Percentiles rank a stretch among this genome's conserved stretches.
Evolutionary conservation across 371 early-diverging fungal genomes (phyloP).

Genomic region (Mucor sp.): DNA sequence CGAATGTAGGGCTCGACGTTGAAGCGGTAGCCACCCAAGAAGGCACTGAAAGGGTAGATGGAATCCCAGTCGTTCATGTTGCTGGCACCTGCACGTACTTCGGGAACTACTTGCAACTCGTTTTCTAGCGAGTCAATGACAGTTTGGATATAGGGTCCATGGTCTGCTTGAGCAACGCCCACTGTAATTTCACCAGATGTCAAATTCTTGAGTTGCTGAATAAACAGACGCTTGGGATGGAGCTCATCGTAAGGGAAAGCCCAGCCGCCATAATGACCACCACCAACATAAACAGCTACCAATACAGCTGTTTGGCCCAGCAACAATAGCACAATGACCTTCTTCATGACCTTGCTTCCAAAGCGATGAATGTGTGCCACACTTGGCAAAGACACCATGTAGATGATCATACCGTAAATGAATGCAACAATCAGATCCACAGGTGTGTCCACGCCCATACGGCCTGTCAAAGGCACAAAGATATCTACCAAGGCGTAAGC

Average conservation of each 20-base stretch:
- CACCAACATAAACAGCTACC: slow-evolving; percentile 39
- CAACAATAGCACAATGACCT: slow-evolving; percentile 36
- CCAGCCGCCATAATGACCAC: slow-evolving; percentile 38
- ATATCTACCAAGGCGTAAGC: slow-evolving; percentile 59
- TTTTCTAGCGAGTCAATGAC: slow-evolving; percentile 49
- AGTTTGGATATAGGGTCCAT: slow-evolving; percentile 55
- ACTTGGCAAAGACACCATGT: slow-evolving; percentile 50
- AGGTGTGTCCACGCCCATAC: slow-evolving; percentile 72
- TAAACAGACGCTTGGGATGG: slow-evolving; percentile 68
- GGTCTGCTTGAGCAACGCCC: slow-evolving; percentile 67
- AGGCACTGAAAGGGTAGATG: slow-evolving; percentile 71
- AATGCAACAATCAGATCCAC: slow-evolving; percentile 69
- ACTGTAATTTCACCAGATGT: slow-evolving; percentile 63
- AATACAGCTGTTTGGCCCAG: slow-evolving; percentile 41
- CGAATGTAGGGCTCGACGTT: slow-evolving; percentile 57
- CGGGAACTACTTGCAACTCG: slow-evolving; percentile 37
- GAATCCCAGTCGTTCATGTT: slow-evolving; percentile 65
- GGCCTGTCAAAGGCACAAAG: slow-evolving; percentile 77
- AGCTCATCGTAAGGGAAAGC: slow-evolving; percentile 63
- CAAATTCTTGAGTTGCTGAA: slow-evolving; percentile 66
- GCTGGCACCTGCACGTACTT: slow-evolving; percentile 28
- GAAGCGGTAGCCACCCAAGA: slow-evolving; percentile 65
- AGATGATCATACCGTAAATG: slow-evolving; percentile 59
- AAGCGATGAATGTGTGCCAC: slow-evolving; percentile 64
- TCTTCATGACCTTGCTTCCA: slow-evolving; percentile 40